Percentiles rank a stretch among this genome's conserved stretches.
Evolutionary conservation across 2,329 filamentous ascomycete genomes (phyloP).

Genomic region (Colletotrichum horii): DNA sequence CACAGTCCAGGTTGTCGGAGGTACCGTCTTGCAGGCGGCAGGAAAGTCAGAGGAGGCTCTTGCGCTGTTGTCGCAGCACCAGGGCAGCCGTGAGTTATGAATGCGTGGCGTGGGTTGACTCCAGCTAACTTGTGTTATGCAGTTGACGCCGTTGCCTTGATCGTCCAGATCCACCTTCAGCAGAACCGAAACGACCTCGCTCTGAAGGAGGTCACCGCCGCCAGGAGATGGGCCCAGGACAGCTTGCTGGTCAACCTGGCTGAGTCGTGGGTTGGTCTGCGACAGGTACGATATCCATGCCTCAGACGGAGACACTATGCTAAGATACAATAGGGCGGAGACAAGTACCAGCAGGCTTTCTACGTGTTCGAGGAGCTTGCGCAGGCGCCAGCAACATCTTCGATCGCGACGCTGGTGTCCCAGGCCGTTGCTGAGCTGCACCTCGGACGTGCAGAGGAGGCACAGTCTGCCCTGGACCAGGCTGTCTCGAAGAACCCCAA

Average conservation of each 20-base stretch:
- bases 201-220: conserved; percentile 84
- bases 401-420: conserved; percentile 76
- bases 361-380: conserved; percentile 98
- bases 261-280: conserved; percentile 92
- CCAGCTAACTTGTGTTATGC: conserved; percentile 5
- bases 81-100: conserved; percentile 75
- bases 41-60: conserved; percentile 88
- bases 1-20: conserved; percentile 80
- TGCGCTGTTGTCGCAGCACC: conserved; percentile 78
- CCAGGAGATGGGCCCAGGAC: conserved; percentile 94
- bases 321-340: conserved; percentile 71
- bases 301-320: conserved; percentile 8
- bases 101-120: not conserved
- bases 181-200: conserved; percentile 93
- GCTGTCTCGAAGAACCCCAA: conserved; percentile 76
- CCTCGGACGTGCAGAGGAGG: conserved; percentile 86
- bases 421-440: conserved; percentile 94
- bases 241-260: conserved; percentile 91
- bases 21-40: conserved; percentile 80
- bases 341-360: conserved; percentile 95
- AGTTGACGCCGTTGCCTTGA: conserved; percentile 82
- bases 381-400: conserved; percentile 81
- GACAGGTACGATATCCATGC: conserved; percentile 65
- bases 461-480: conserved; percentile 83
- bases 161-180: conserved; percentile 89